phyloP scores from a whole-genome alignment of 192 early-diverging fungal species.

The Diversispora epigaea region DNA sequence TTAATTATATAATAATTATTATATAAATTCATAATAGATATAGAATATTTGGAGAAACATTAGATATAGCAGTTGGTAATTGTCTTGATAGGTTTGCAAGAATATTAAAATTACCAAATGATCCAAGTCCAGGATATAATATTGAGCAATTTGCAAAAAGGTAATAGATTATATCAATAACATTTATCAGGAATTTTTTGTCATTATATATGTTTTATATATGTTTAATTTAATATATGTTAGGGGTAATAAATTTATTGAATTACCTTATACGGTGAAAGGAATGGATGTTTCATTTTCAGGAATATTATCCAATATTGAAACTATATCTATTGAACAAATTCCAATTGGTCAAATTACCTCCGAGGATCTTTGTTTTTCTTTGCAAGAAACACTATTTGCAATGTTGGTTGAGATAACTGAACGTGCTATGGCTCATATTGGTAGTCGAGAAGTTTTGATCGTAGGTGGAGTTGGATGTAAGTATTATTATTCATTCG shows the following conservation, averaged over 20 bases:
- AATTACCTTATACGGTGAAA: slow-evolving; percentile 96
- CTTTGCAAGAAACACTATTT: slow-evolving; percentile 96
- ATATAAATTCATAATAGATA: slow-evolving; percentile 49
- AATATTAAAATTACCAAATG: slow-evolving; percentile 88
- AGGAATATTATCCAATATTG: slow-evolving; percentile 91
- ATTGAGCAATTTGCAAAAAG: slow-evolving; percentile 94
- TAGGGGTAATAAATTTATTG: slow-evolving; percentile 81
- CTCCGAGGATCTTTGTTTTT: slow-evolving; percentile 93
- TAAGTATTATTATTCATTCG: slow-evolving; percentile 36
- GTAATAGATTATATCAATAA: slow-evolving; percentile 37
- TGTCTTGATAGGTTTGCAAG: slow-evolving; percentile 97
- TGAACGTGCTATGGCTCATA: slow-evolving; percentile 98
- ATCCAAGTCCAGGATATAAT: slow-evolving; percentile 96
- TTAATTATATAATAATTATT: slow-evolving; percentile 1
- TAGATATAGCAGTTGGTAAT: slow-evolving; percentile 98
- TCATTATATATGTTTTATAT: not conserved
- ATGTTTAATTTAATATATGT: not conserved
- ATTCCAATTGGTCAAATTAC: slow-evolving; percentile 55
- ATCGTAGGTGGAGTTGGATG: slow-evolving; percentile 98
- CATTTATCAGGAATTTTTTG: not conserved
- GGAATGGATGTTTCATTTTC: slow-evolving; percentile 99
- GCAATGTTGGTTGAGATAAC: slow-evolving; percentile 99
- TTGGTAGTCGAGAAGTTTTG: slow-evolving; percentile 85
- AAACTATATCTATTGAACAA: slow-evolving; percentile 66
- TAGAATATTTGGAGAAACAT: slow-evolving; percentile 96